Conservation (phyloP, 805 yeast genomes). For the Ogataea methylovora region DNA sequence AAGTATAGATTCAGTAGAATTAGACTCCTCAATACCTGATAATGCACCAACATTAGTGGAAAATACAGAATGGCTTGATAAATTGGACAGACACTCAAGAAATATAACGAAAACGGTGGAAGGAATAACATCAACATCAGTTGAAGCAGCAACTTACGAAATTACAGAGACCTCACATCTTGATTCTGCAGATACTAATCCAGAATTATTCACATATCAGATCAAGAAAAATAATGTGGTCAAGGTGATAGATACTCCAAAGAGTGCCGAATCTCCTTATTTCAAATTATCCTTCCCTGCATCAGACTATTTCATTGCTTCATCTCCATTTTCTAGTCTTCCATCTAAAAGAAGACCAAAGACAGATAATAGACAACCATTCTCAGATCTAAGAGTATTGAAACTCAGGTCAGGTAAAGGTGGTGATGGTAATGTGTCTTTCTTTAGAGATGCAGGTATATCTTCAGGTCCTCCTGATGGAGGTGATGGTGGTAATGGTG, state of each 20-base stretch:
- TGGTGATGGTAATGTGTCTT: conserved; percentile 83
- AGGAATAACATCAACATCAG: not conserved
- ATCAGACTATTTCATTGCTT: conserved; percentile 22
- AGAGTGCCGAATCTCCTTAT: conserved; percentile 9
- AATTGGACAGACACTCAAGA: conserved; percentile 4
- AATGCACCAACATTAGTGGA: conserved; percentile 27
- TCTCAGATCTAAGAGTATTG: conserved; percentile 62
- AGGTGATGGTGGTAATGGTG: conserved; percentile 98
- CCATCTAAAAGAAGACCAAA: conserved; percentile 33
- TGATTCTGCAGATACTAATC: conserved; percentile 13
- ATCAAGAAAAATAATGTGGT: conserved; percentile 9
- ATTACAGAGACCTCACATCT: conserved; percentile 8
- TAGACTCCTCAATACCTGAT: conserved; percentile 17
- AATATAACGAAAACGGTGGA: not conserved
- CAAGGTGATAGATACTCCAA: conserved; percentile 4
- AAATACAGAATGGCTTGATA: conserved; percentile 24
- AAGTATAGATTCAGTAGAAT: too few species aligned
- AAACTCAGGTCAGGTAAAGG: conserved; percentile 73
- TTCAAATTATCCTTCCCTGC: conserved; percentile 23
- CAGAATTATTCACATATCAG: conserved; percentile 5
- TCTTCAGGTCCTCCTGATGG: conserved; percentile 95
- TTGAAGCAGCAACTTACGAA: conserved; percentile 10
- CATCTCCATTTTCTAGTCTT: conserved; percentile 32
- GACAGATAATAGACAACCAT: conserved; percentile 33
- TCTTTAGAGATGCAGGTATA: conserved; percentile 77